A percentile compares a stretch with the other conserved stretches of the same genome.
Evolutionary conservation across 768 basidiomycete genomes (phyloP).

Genomic region (Hericium coralloides): DNA sequence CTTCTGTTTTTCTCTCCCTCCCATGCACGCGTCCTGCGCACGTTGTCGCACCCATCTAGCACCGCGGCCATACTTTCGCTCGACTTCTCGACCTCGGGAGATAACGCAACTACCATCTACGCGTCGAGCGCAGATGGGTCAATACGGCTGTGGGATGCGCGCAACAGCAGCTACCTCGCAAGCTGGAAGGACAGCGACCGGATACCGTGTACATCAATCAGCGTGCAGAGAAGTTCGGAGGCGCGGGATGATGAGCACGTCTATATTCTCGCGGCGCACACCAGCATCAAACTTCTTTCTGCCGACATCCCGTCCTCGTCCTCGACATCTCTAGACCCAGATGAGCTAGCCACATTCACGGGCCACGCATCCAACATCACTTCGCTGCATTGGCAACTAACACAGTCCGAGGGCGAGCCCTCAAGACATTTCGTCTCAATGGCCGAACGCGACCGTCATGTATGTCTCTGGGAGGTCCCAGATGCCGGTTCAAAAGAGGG

Average conservation of each 20-base stretch:
- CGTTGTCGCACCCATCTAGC: constrained; percentile 46
- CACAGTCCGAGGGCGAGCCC: constrained; percentile 23
- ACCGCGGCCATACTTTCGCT: constrained; percentile 44
- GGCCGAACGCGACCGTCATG: constrained; percentile 53
- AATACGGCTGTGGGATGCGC: constrained; percentile 49
- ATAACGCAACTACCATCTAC: constrained; percentile 33
- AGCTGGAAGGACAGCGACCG: constrained; percentile 51
- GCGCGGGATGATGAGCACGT: constrained; percentile 27
- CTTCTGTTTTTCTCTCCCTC: constrained; percentile 52
- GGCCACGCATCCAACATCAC: constrained; percentile 56
- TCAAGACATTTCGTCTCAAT: constrained; percentile 45
- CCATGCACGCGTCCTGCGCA: constrained; percentile 46
- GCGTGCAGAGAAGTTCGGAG: constrained; percentile 28
- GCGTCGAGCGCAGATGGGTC: constrained; percentile 50
- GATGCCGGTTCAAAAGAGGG: constrained; percentile 33
- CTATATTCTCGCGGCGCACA: constrained; percentile 50
- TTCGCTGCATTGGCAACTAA: constrained; percentile 42
- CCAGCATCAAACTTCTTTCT: constrained; percentile 48
- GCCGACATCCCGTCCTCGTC: constrained; percentile 17
- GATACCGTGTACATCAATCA: constrained; percentile 47
- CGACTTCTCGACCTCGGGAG: constrained; percentile 22
- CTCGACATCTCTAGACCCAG: constrained; percentile 32
- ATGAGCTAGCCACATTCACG: constrained; percentile 43
- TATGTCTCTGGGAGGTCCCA: constrained; percentile 53
- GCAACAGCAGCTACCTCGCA: constrained; percentile 37